phyloP scores from a whole-genome alignment of 192 early-diverging fungal species.

The Coemansia interrupta region DNA sequence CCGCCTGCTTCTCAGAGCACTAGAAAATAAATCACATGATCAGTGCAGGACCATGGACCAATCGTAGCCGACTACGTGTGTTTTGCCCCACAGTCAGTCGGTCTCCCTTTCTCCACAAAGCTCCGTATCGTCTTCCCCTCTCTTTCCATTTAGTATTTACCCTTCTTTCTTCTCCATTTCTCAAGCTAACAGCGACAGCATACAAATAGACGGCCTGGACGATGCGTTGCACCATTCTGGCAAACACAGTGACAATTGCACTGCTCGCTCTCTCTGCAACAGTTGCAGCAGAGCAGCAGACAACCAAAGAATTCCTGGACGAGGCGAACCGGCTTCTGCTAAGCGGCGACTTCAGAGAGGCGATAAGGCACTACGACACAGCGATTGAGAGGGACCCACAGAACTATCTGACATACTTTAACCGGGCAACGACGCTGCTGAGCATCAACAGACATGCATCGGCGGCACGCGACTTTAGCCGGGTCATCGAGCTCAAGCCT shows the following conservation, averaged over 20 bases:
- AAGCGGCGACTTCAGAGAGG: conserved; percentile 35
- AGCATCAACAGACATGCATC: conserved; percentile 64
- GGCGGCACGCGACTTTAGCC: conserved; percentile 80
- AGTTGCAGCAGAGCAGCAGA: conserved; percentile 25
- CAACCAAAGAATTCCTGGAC: conserved; percentile 45
- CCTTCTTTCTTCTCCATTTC: not conserved
- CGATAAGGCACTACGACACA: conserved; percentile 41
- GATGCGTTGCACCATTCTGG: conserved; percentile 36
- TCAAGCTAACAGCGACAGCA: not conserved
- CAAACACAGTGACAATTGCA: conserved; percentile 32
- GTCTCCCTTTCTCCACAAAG: not conserved
- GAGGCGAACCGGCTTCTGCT: conserved; percentile 44
- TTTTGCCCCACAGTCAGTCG: no score
- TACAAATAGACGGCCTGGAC: not conserved
- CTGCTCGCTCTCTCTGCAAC: conserved; percentile 22
- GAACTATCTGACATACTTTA: conserved; percentile 84
- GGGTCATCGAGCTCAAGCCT: conserved; percentile 73
- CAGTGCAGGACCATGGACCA: conserved; percentile 14
- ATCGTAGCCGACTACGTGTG: conserved; percentile 30
- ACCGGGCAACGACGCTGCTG: conserved; percentile 80
- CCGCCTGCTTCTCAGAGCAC: no score
- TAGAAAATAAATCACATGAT: conserved; percentile 7
- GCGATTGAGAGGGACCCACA: conserved; percentile 67
- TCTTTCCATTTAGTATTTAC: not conserved
- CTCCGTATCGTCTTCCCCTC: not conserved